Evolutionary conservation across 371 early-diverging fungal genomes (phyloP), one percentile per base, ranked within the genome.

Genomic region (Nosema bombycis): DNA sequence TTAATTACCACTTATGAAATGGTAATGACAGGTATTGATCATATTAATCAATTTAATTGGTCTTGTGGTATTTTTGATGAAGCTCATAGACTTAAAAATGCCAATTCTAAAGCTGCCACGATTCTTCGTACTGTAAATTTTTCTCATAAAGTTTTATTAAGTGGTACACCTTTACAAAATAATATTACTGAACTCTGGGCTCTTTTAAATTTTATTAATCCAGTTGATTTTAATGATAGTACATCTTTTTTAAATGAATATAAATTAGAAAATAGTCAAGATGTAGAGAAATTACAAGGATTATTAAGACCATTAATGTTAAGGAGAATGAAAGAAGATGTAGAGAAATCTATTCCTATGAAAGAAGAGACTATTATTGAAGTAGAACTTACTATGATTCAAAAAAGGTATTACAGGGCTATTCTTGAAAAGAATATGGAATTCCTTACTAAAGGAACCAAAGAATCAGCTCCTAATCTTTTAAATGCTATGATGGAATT

Each of bases 291-390:
- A 46, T 86, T 97, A 38, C 94, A 95, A 77, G 91, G 93, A 89
- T 95, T 96, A 75, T 87, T 97, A 61, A 94, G 94, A 80, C 98
- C 98, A 15, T 96, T 97, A 87, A 96, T 97, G 96, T 88, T 97
- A 78, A 88, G 98, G 66, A 90, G 98, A 83, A 90, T 93, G 81
- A 97, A 97, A 87, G 89, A 90, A 37, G 94, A 95, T 82, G 95
- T 97, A 21, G 92, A 94, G 84, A 90, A 93, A 82, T 94, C 94
- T 86, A 87, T 95, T 28, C 93, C 93, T 61, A 83, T 86, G 69
- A 87, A 84, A 77, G 92, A 91, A 65, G 93, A 93, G 84, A 84
- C 91, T 10, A 90, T 91, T 77, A 88, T 96, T 26, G 88, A 87
- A 46, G 94, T 94, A 84, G 89, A 90, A 24, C 78, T 96, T 78